phyloP scores from a whole-genome alignment of 306 rosid genomes.

The Canavalia ensiformis region DNA sequence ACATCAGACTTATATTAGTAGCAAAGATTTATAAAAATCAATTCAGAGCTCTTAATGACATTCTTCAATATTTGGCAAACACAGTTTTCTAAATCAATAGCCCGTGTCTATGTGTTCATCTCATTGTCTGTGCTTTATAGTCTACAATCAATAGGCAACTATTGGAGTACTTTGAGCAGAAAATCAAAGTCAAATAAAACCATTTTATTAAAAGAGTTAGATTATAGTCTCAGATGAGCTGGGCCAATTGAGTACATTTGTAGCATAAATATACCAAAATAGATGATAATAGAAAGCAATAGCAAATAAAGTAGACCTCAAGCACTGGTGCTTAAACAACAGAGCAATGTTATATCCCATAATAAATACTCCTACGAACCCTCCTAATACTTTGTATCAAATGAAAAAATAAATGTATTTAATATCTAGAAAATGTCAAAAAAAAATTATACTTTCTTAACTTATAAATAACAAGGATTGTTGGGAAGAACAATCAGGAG shows the following conservation, averaged over 20 bases:
- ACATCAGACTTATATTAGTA: constrained; percentile 26
- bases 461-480: not conserved
- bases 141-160: not conserved
- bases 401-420: not conserved
- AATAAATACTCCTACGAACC: not conserved
- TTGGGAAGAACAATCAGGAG: not conserved
- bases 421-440: not conserved
- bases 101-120: not conserved
- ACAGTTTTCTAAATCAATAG: constrained; percentile 16
- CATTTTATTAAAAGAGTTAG: not conserved
- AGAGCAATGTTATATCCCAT: not conserved
- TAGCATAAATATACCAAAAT: not conserved
- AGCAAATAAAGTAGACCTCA: constrained; percentile 1
- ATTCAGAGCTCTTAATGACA: not conserved
- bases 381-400: no score
- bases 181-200: constrained; percentile 16
- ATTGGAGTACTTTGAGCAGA: not conserved
- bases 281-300: not conserved
- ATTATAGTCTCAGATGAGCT: not conserved
- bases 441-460: no score
- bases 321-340: not conserved
- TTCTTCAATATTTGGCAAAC: not conserved
- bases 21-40: constrained; percentile 31
- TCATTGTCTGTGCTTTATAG: not conserved
- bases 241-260: not conserved